Evolutionary conservation across 2,329 filamentous ascomycete genomes (phyloP).

Genomic region (Fusarium nanum): DNA sequence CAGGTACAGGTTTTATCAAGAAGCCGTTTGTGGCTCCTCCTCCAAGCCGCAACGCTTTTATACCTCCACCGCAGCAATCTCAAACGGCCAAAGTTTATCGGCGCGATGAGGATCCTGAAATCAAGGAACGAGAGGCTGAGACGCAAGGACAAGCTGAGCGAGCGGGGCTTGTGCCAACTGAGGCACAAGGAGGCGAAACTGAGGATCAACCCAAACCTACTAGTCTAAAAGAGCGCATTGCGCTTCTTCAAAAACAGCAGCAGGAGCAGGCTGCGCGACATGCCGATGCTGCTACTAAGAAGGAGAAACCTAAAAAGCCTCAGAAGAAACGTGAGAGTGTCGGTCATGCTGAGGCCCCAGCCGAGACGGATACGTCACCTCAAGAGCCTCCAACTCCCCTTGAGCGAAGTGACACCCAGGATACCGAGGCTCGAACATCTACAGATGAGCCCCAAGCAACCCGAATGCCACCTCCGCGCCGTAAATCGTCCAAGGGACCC

Average conservation of each 20-base stretch:
- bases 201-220: slow-evolving; percentile 92
- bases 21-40: slow-evolving; percentile 97
- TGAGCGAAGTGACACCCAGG: slow-evolving; percentile 62
- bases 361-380: slow-evolving; percentile 47
- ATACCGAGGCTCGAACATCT: slow-evolving; percentile 61
- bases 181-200: slow-evolving; percentile 62
- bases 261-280: slow-evolving; percentile 87
- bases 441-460: slow-evolving; percentile 57
- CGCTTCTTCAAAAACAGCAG: slow-evolving; percentile 92
- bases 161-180: slow-evolving; percentile 68
- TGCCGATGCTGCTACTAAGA: slow-evolving; percentile 80
- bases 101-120: slow-evolving; percentile 86
- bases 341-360: slow-evolving; percentile 47
- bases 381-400: slow-evolving; percentile 47
- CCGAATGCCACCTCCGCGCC: slow-evolving; percentile 58
- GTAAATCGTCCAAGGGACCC: slow-evolving; percentile 63
- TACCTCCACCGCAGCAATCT: slow-evolving; percentile 79
- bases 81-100: slow-evolving; percentile 82
- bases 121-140: slow-evolving; percentile 73
- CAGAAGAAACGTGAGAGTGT: slow-evolving; percentile 74
- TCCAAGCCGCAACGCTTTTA: slow-evolving; percentile 89
- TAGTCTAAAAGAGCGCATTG: slow-evolving; percentile 94
- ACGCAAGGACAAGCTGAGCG: slow-evolving; percentile 74
- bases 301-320: slow-evolving; percentile 84
- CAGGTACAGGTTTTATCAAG: slow-evolving; percentile 82